phyloP scores from a whole-genome alignment of 2,329 filamentous ascomycete species.

The Cytospora piceicola region DNA sequence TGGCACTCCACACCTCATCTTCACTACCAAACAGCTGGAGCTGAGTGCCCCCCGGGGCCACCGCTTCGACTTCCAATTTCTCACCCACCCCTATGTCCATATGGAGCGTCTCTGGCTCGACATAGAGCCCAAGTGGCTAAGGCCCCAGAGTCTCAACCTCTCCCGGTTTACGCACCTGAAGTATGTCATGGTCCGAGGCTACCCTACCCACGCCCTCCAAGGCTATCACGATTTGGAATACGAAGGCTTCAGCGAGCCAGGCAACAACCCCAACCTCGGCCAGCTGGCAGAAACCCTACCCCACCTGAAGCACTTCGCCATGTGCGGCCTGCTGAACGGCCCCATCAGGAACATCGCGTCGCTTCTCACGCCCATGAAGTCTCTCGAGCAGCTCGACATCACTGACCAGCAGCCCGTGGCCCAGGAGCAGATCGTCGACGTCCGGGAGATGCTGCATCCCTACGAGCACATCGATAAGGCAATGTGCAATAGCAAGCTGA shows the following conservation, averaged over 20 bases:
- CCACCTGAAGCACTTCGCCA: slow-evolving; percentile 24
- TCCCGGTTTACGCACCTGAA: slow-evolving; percentile 12
- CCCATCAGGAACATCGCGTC: slow-evolving; percentile 15
- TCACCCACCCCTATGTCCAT: slow-evolving; percentile 23
- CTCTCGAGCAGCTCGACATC: slow-evolving; percentile 27
- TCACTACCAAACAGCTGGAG: slow-evolving; percentile 25
- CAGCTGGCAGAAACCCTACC: slow-evolving; percentile 15
- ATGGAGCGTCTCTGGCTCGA: slow-evolving; percentile 27
- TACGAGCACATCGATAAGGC: slow-evolving; percentile 21
- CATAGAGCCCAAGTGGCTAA: slow-evolving; percentile 16
- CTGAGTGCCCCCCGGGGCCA: slow-evolving; percentile 21
- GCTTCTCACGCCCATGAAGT: slow-evolving; percentile 15
- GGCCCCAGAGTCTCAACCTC: slow-evolving; percentile 13
- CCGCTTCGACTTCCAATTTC: slow-evolving; percentile 25
- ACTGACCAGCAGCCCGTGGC: slow-evolving; percentile 25
- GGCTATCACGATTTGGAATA: not conserved
- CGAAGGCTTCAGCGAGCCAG: slow-evolving; percentile 2
- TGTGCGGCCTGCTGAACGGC: slow-evolving; percentile 24
- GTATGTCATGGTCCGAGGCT: slow-evolving; percentile 25
- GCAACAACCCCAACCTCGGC: slow-evolving; percentile 2
- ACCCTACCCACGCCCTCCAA: not conserved
- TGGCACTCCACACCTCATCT: slow-evolving; percentile 16
- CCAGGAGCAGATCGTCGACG: not conserved
- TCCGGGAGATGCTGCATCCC: not conserved
- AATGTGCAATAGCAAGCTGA: slow-evolving; percentile 21